Evolutionary conservation across 2,329 filamentous ascomycete species (phyloP).

Genomic region (Fusarium xylarioides): DNA sequence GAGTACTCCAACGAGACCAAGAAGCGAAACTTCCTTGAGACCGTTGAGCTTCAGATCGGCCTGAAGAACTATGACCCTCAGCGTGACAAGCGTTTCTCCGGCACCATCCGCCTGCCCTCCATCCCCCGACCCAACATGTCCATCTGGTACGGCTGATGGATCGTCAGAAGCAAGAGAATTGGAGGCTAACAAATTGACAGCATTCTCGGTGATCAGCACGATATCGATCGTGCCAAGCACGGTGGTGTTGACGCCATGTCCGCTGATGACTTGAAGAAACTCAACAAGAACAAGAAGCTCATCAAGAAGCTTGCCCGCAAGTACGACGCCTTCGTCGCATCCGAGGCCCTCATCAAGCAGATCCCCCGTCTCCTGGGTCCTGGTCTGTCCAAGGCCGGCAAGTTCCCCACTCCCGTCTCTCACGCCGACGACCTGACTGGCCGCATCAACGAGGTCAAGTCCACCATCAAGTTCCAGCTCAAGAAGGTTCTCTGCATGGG

Average conservation of each 20-base stretch:
- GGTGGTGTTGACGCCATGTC: slow-evolving; percentile 98
- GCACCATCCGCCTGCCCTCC: slow-evolving; percentile 94
- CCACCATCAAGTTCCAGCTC: slow-evolving; percentile 99
- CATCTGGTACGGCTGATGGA: slow-evolving; percentile 65
- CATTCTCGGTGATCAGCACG: slow-evolving; percentile 82
- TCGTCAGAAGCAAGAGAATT: not conserved
- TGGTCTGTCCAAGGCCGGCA: slow-evolving; percentile 98
- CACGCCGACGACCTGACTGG: slow-evolving; percentile 91
- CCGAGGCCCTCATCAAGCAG: slow-evolving; percentile 98
- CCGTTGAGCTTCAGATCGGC: slow-evolving; percentile 90
- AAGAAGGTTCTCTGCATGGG: slow-evolving; percentile 99
- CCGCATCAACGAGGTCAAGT: slow-evolving; percentile 99
- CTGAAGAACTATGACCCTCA: slow-evolving; percentile 99
- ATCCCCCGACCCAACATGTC: slow-evolving; percentile 91
- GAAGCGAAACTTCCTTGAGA: slow-evolving; percentile 98
- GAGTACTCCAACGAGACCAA: slow-evolving; percentile 94
- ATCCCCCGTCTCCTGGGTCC: slow-evolving; percentile 99
- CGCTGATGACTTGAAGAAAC: slow-evolving; percentile 99
- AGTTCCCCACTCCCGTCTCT: slow-evolving; percentile 99
- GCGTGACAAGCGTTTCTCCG: slow-evolving; percentile 99
- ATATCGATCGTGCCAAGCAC: slow-evolving; percentile 99
- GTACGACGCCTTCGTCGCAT: slow-evolving; percentile 99
- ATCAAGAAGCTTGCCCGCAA: slow-evolving; percentile 99
- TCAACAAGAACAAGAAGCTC: slow-evolving; percentile 99
- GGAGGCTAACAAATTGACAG: slow-evolving; percentile 36